Evolutionary conservation across 805 yeast species (phyloP).

Genomic region (Kluyveromyces wickerhamii): DNA sequence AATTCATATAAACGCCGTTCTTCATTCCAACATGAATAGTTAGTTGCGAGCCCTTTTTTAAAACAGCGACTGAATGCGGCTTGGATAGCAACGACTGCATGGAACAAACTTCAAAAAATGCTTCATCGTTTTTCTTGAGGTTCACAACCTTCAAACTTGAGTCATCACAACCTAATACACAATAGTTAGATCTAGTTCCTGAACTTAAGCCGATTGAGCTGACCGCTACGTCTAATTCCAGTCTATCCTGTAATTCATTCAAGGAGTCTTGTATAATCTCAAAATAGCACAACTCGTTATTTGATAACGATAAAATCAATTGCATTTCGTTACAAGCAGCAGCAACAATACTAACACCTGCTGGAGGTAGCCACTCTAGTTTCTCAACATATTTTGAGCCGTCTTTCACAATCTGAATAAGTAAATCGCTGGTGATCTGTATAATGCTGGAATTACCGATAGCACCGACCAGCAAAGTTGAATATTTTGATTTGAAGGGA

Average conservation of each 20-base stretch:
- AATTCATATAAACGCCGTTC: conserved; percentile 73
- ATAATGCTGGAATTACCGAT: conserved; percentile 55
- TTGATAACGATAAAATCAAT: conserved; percentile 61
- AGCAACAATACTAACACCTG: conserved; percentile 54
- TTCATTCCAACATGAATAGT: conserved; percentile 70
- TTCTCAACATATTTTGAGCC: conserved; percentile 14
- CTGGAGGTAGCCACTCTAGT: conserved; percentile 79
- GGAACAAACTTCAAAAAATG: conserved; percentile 52
- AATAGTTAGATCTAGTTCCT: conserved; percentile 44
- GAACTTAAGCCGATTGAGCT: conserved; percentile 43
- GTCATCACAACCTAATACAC: conserved; percentile 69
- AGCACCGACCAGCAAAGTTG: conserved; percentile 62
- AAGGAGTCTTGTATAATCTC: conserved; percentile 62
- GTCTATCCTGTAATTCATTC: conserved; percentile 58
- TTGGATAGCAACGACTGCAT: conserved; percentile 60
- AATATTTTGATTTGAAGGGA: conserved; percentile 46
- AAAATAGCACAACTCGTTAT: conserved; percentile 71
- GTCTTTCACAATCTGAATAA: conserved; percentile 46
- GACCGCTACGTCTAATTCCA: conserved; percentile 45
- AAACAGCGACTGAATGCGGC: conserved; percentile 31
- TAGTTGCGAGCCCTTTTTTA: conserved; percentile 14
- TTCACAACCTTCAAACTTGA: conserved; percentile 62
- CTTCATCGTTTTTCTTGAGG: conserved; percentile 35
- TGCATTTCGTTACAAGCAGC: conserved; percentile 63
- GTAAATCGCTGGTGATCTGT: conserved; percentile 67